phyloP scores from a whole-genome alignment of 305 asterid genomes.

The Fraxinus velutina region DNA sequence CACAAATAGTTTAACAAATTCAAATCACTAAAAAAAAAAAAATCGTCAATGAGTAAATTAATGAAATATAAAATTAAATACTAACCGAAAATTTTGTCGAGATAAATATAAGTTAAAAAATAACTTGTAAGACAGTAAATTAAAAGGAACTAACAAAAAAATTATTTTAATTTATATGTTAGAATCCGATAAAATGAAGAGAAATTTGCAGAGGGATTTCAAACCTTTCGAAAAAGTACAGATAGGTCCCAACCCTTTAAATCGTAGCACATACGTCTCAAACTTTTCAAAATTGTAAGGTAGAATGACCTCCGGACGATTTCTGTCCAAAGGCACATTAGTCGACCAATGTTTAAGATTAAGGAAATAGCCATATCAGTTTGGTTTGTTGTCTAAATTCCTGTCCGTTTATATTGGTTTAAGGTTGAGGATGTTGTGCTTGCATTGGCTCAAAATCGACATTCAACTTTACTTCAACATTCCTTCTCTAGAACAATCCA shows the following conservation, averaged over 20 bases:
- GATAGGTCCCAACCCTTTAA: too few species aligned
- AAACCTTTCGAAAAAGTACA: too few species aligned
- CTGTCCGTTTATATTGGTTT: constrained; percentile 27
- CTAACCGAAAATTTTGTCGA: too few species aligned
- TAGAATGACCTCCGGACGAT: neutral
- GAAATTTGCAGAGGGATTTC: too few species aligned
- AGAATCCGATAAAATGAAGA: too few species aligned
- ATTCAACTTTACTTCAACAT: constrained; percentile 67
- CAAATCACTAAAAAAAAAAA: neutral
- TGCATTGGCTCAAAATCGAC: constrained; percentile 67
- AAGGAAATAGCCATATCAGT: constrained; percentile 12
- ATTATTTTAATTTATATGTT: too few species aligned
- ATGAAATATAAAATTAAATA: too few species aligned
- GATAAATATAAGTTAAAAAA: too few species aligned
- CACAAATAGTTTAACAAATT: neutral
- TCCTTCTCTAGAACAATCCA: constrained; percentile 53
- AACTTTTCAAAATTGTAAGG: neutral
- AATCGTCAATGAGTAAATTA: neutral
- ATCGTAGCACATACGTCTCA: too few species aligned
- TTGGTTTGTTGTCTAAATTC: constrained; percentile 18
- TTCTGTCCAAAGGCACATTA: neutral
- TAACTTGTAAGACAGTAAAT: too few species aligned
- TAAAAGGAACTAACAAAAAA: too few species aligned
- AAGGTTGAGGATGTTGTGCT: constrained; percentile 95
- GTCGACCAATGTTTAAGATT: neutral